These are phyloP conservation scores for Tardiomyces digboiensis DNA, from an alignment of 1,139 yeast genomes.

Conservation along the genomic window DNA sequence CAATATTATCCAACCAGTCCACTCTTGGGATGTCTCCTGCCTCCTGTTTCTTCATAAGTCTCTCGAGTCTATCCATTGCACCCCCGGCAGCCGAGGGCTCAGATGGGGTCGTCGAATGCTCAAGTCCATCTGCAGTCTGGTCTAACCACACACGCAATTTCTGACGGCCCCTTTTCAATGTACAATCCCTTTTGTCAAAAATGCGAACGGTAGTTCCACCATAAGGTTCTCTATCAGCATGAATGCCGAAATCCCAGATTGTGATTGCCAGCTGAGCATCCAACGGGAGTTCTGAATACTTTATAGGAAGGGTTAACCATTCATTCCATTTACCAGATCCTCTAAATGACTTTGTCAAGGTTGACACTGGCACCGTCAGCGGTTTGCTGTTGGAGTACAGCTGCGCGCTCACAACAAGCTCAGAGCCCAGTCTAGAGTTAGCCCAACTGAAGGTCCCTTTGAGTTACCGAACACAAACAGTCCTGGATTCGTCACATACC, in stretches of 20 bases:
- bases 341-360: slow-evolving; percentile 54
- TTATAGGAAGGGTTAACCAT: slow-evolving; percentile 63
- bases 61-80: slow-evolving; percentile 38
- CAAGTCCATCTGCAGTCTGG: slow-evolving; percentile 25
- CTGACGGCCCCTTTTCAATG: slow-evolving; percentile 50
- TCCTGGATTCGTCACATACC: too few relatives aligned
- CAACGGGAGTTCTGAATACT: slow-evolving; percentile 57
- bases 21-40: slow-evolving; percentile 53
- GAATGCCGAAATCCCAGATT: slow-evolving; percentile 57
- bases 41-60: slow-evolving; percentile 51
- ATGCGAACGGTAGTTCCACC: slow-evolving; percentile 53
- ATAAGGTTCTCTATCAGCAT: slow-evolving; percentile 35
- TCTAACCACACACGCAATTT: slow-evolving; percentile 35
- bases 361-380: slow-evolving; percentile 56
- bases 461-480: too few relatives aligned
- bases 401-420: slow-evolving; percentile 52
- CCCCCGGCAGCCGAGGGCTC: slow-evolving; percentile 12
- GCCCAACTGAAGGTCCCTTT: too few relatives aligned
- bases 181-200: slow-evolving; percentile 41
- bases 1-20: slow-evolving; percentile 70
- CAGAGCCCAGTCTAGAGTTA: slow-evolving; percentile 33
- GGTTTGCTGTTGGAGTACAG: slow-evolving; percentile 54
- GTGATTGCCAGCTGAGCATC: slow-evolving; percentile 51
- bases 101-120: slow-evolving; percentile 20
- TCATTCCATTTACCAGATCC: slow-evolving; percentile 40